phyloP scores from a whole-genome alignment of 1,139 yeast genomes.

The Magnusiomyces starmeri region DNA sequence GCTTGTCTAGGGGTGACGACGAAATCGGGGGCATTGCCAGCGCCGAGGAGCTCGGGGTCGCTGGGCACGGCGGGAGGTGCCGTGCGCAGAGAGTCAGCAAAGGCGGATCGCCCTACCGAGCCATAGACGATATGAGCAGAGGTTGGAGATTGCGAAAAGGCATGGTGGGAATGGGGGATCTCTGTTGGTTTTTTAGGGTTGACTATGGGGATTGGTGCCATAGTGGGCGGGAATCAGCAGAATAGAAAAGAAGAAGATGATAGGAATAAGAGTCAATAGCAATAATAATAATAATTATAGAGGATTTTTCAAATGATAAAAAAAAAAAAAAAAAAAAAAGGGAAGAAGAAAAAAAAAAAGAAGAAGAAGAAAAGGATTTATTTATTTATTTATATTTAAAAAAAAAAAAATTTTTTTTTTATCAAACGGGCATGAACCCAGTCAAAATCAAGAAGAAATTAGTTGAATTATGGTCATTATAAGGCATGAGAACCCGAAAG shows the following conservation, averaged over 20 bases:
- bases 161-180: conserved; percentile 10
- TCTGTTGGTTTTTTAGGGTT: not conserved
- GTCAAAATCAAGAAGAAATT: too few species aligned
- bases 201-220: conserved; percentile 1
- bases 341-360: not conserved
- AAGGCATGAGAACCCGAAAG: too few species aligned
- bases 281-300: not conserved
- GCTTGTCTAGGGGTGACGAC: conserved; percentile 2
- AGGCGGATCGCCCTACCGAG: conserved; percentile 29
- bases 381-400: too few species aligned
- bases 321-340: not conserved
- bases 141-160: conserved; percentile 11
- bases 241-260: not conserved
- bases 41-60: not conserved
- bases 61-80: not conserved
- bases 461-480: too few species aligned
- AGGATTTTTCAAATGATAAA: not conserved
- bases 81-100: conserved; percentile 19
- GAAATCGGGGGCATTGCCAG: not conserved
- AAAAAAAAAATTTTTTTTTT: too few species aligned
- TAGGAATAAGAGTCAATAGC: not conserved
- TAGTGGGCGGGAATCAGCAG: not conserved
- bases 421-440: too few species aligned
- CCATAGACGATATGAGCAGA: conserved; percentile 19
- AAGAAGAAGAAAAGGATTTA: not conserved